Conservation (phyloP, 2,329 filamentous ascomycete species). For the Colletotrichum paranaense region DNA sequence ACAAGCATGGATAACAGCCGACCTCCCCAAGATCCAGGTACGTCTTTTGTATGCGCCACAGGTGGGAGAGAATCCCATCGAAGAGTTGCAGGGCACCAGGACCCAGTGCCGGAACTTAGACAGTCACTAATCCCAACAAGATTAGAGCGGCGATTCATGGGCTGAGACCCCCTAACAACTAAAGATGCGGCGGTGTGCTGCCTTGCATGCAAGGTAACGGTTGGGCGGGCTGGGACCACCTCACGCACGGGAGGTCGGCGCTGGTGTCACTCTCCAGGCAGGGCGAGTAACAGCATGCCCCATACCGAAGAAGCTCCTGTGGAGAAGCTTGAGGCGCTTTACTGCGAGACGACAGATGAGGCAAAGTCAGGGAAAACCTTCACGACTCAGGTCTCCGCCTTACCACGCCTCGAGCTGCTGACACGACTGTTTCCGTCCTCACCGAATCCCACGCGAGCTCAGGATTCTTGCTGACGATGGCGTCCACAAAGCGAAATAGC, state of each 20-base stretch:
- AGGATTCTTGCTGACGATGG: not conserved
- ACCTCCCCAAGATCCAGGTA: constrained; percentile 15
- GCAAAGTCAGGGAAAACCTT: constrained; percentile 9
- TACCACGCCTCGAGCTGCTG: not conserved
- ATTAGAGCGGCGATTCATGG: constrained; percentile 13
- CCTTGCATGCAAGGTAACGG: constrained; percentile 23
- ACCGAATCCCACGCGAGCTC: not conserved
- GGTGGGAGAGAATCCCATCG: not conserved
- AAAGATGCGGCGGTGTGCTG: constrained; percentile 11
- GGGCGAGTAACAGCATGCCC: constrained; percentile 17
- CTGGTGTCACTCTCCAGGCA: constrained; percentile 26
- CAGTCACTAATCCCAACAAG: constrained; percentile 16
- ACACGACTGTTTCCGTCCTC: not conserved
- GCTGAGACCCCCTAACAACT: not conserved
- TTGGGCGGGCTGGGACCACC: constrained; percentile 15
- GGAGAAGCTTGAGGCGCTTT: constrained; percentile 12
- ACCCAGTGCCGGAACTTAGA: constrained; percentile 13
- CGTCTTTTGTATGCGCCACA: constrained; percentile 20
- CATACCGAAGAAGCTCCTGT: constrained; percentile 23
- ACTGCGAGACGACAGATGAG: not conserved
- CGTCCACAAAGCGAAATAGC: not conserved
- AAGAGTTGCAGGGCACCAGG: constrained; percentile 6
- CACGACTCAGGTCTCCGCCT: constrained; percentile 21
- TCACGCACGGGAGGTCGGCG: constrained; percentile 24
- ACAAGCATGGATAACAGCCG: constrained; percentile 20